Conservation (phyloP, 495 filamentous ascomycete genomes). For the Penicillium desertorum region DNA sequence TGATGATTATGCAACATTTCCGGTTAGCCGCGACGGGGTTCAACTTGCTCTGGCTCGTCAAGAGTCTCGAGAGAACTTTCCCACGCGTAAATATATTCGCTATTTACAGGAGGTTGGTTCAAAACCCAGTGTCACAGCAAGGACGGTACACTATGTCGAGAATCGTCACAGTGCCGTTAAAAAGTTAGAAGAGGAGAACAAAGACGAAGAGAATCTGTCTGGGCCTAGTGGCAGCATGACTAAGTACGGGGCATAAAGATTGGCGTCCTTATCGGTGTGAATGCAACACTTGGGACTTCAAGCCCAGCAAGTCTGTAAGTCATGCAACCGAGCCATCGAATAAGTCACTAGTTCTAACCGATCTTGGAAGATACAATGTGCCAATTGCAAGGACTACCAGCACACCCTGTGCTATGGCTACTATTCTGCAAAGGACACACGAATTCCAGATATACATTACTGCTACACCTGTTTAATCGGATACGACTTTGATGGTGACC, state of each 20-base stretch:
- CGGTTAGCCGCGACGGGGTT: not conserved
- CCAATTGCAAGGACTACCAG: not conserved
- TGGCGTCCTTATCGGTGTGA: not conserved
- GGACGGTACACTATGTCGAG: not conserved
- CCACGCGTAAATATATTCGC: not conserved
- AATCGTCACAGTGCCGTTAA: not conserved
- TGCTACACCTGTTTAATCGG: conserved; percentile 1
- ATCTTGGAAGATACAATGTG: not conserved
- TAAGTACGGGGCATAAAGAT: not conserved
- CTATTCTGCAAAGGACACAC: not conserved
- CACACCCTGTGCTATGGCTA: not conserved
- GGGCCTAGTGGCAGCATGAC: not conserved
- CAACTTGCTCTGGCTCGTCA: not conserved
- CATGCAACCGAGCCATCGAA: not conserved
- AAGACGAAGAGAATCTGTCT: not conserved
- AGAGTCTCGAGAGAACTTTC: conserved; percentile 5
- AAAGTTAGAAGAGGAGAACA: not conserved
- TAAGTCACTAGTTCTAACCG: not conserved
- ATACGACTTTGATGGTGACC: not conserved
- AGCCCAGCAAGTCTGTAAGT: not conserved
- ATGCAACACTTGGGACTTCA: not conserved
- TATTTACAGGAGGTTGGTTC: not conserved
- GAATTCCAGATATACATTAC: not conserved
- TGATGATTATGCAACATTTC: not conserved
- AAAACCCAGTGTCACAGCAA: not conserved